Evolutionary conservation across 1,284 basidiomycete species (phyloP).

Genomic region (Cutaneotrichosporon cavernicola): DNA sequence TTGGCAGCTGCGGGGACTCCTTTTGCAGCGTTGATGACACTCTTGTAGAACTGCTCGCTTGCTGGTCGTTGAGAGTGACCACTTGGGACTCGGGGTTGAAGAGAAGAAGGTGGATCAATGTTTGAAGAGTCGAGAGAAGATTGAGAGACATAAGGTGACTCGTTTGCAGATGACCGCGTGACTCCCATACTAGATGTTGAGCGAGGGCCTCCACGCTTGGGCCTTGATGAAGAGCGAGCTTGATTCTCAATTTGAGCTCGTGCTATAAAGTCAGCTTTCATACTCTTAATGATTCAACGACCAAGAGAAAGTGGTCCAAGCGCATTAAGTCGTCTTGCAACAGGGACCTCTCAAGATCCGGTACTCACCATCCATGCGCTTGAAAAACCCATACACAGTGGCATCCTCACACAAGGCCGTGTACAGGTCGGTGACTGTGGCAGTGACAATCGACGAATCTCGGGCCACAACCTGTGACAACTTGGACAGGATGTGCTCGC

Average conservation of each 20-base stretch:
- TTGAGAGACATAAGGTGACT: slow-evolving; percentile 6
- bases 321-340: background rate
- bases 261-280: background rate
- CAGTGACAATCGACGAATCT: slow-evolving; percentile 68
- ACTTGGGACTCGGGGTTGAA: slow-evolving; percentile 1
- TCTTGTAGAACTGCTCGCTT: slow-evolving; percentile 19
- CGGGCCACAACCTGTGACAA: slow-evolving; percentile 77
- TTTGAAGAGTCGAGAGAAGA: slow-evolving; percentile 9
- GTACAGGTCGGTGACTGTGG: slow-evolving; percentile 75
- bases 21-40: slow-evolving; percentile 15
- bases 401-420: slow-evolving; percentile 83
- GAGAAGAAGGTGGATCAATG: background rate
- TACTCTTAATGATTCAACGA: too few relatives aligned
- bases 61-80: slow-evolving; percentile 10
- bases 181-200: slow-evolving; percentile 2
- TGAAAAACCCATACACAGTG: slow-evolving; percentile 76
- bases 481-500: slow-evolving; percentile 64
- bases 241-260: slow-evolving; percentile 7
- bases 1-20: slow-evolving; percentile 2
- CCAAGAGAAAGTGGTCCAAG: background rate
- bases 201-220: slow-evolving; percentile 11
- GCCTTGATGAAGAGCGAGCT: background rate
- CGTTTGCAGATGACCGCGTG: slow-evolving; percentile 1
- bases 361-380: slow-evolving; percentile 72
- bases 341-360: background rate